Evolutionary conservation across 805 yeast genomes (phyloP), one percentile per base, ranked within the genome.

Genomic region (Candida cerambycidarum): DNA sequence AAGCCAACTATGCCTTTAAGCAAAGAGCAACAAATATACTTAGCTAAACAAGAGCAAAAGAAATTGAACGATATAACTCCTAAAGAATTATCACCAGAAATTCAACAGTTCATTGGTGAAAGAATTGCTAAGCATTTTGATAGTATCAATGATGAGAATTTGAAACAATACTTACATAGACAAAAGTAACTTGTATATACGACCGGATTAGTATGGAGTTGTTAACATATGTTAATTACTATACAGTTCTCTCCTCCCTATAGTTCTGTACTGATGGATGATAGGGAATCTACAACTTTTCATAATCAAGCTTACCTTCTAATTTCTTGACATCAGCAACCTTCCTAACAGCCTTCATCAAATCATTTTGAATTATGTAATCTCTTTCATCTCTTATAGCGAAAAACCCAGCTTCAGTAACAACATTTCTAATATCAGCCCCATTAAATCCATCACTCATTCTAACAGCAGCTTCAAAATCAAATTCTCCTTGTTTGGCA

Each of bases 391-490:
- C 97, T 69, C 99, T 81, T 55, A 93, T 93, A 41, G 99, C 98
- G 55, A 90, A 89, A 70, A 93, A 93, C 2, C 99, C 99, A 19
- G 97, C 97, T 71, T 92, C 99, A n/a, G 99, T 92, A 25, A 90
- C 78, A 46, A 93, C 96, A 62, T 92, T 92, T 65, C 99, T 82
- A 55, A 92, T 84, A 76, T 92, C 99, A 5, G 98, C 98, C 72
- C 99, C 99, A 67, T 92, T 92, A 70, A 93, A 93, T 2, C 98
- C 98, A 68, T 92, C 99, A 65, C 95, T 85, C 98, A 93, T 93
- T 71, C 93, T 93, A 30, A 92, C 98, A 27, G 89, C 85, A 12
- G 97, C 95, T 69, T 93, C 98, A 57, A 88, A 89, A 71, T 93
- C 99, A 64, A 93, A 86, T 54, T 93, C 98, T 50, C 99, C 99